Conservation (phyloP, 2,329 filamentous ascomycete species). For the Diaporthe capsici region DNA sequence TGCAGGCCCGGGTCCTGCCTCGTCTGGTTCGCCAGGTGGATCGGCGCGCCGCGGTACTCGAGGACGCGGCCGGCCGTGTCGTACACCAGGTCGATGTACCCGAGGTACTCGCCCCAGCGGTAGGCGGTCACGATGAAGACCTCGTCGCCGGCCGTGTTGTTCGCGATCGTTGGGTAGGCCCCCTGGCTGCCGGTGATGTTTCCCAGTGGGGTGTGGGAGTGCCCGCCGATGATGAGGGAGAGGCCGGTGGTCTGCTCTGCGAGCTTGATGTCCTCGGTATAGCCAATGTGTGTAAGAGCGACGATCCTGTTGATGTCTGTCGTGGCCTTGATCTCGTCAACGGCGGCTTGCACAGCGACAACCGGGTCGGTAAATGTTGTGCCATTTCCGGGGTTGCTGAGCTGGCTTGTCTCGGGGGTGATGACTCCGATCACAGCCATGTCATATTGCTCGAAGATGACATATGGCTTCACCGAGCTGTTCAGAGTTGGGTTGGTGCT, state of each 20-base stretch:
- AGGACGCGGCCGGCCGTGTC: slow-evolving; percentile 72
- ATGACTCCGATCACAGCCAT: slow-evolving; percentile 73
- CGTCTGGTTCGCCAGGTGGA: slow-evolving; percentile 74
- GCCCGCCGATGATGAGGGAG: slow-evolving; percentile 77
- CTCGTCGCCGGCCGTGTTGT: slow-evolving; percentile 73
- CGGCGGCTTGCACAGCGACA: slow-evolving; percentile 70
- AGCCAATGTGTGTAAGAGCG: slow-evolving; percentile 77
- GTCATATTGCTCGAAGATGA: slow-evolving; percentile 72
- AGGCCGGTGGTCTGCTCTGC: slow-evolving; percentile 72
- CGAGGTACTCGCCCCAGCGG: slow-evolving; percentile 78
- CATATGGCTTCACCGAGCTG: slow-evolving; percentile 74
- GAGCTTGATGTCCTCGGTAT: slow-evolving; percentile 73
- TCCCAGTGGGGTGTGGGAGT: slow-evolving; percentile 73
- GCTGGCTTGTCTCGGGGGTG: slow-evolving; percentile 71
- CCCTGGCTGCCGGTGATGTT: slow-evolving; percentile 70
- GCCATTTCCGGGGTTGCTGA: slow-evolving; percentile 69
- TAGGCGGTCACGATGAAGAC: slow-evolving; percentile 79
- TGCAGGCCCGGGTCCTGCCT: slow-evolving; percentile 70
- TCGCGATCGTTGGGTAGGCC: slow-evolving; percentile 74
- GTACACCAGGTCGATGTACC: slow-evolving; percentile 77
- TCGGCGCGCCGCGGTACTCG: slow-evolving; percentile 73
- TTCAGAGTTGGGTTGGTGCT: slow-evolving; percentile 73
- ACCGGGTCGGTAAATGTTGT: slow-evolving; percentile 73
- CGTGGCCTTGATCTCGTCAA: slow-evolving; percentile 72
- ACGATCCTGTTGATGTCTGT: slow-evolving; percentile 76